Percentiles rank a stretch among this genome's conserved stretches.
Conservation (phyloP, 2,329 filamentous ascomycete genomes). For the Cadophora gregata region DNA sequence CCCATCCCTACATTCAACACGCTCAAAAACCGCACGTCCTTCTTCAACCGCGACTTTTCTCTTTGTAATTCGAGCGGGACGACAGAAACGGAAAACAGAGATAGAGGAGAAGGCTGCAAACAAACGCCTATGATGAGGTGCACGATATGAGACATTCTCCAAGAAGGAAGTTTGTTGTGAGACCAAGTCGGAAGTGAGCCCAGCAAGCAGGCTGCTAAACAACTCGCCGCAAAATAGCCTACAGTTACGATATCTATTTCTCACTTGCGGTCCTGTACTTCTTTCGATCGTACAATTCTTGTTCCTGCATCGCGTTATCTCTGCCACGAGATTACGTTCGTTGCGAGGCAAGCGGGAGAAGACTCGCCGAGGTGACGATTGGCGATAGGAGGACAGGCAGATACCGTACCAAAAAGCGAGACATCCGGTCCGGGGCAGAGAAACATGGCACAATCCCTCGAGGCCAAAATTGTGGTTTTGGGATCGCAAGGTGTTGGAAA, state of each 20-base stretch:
- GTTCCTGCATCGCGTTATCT: neutral
- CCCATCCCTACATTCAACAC: slow-evolving; percentile 5
- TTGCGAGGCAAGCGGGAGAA: neutral
- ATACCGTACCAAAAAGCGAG: slow-evolving; percentile 8
- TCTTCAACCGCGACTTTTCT: too few relatives aligned
- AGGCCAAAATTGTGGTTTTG: slow-evolving; percentile 84
- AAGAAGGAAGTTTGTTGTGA: slow-evolving; percentile 23
- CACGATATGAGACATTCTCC: slow-evolving; percentile 30
- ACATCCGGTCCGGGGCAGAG: neutral
- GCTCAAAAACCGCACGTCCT: neutral
- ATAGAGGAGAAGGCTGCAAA: slow-evolving; percentile 2
- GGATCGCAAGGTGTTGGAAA: slow-evolving; percentile 82
- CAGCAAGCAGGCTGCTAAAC: neutral
- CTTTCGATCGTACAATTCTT: neutral
- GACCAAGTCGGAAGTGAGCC: slow-evolving; percentile 18
- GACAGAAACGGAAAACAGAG: neutral
- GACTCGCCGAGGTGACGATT: neutral
- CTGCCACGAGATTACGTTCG: neutral
- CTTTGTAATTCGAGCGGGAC: neutral
- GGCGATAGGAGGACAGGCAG: neutral
- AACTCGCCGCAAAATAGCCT: neutral
- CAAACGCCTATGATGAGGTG: slow-evolving; percentile 24
- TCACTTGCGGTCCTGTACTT: neutral
- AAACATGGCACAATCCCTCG: slow-evolving; percentile 60
- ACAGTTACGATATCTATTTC: neutral